Evolutionary conservation across 306 rosid species (phyloP).

Genomic region (Prosopis cineraria): DNA sequence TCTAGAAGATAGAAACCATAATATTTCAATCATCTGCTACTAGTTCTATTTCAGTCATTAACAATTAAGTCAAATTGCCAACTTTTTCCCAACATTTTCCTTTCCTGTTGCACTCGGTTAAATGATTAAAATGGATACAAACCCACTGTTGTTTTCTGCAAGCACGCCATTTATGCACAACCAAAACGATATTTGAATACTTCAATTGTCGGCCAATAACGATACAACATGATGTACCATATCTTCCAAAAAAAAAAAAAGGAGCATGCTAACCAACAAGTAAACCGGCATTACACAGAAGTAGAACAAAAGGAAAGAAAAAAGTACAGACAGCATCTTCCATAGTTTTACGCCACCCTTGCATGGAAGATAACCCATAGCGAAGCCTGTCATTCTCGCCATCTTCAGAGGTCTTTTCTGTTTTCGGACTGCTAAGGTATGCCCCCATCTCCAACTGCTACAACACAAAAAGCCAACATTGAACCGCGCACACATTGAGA

Average conservation of each 20-base stretch:
- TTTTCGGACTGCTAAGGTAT: conserved; percentile 85
- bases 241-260: not conserved
- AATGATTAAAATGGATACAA: conserved; percentile 8
- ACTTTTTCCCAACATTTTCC: conserved; percentile 11
- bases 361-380: conserved; percentile 88
- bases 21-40: not conserved
- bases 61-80: not conserved
- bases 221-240: not conserved
- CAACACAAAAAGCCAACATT: conserved; percentile 16
- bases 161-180: not conserved
- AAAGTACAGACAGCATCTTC: conserved; percentile 82
- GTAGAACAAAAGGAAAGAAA: not conserved
- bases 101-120: not conserved
- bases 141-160: conserved; percentile 24
- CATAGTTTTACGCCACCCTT: conserved; percentile 98
- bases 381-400: conserved; percentile 78
- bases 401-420: conserved; percentile 87
- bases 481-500: conserved; percentile 6
- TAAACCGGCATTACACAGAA: not conserved
- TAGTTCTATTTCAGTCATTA: not conserved
- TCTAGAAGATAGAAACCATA: not conserved
- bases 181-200: not conserved
- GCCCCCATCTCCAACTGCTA: conserved; percentile 70
- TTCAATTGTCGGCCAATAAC: not conserved
- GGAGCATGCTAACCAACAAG: not conserved